Conservation (phyloP, 306 rosid genomes). For the Trifolium repens region DNA sequence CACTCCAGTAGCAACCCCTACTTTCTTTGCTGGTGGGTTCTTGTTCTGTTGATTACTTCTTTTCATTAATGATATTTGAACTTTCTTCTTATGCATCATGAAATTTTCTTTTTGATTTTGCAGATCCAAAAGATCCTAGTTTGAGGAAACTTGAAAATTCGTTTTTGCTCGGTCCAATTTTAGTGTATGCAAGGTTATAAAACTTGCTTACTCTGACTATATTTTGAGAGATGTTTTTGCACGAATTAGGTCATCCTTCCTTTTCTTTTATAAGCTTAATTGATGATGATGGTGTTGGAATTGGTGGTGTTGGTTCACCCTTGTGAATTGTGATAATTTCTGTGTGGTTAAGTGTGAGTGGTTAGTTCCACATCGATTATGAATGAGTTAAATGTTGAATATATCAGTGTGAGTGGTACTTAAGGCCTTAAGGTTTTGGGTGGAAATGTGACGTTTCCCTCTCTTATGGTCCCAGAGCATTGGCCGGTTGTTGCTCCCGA, state of each 20-base stretch:
- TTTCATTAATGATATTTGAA: conserved; percentile 38
- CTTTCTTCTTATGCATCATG: conserved; percentile 21
- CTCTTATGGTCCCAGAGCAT: no score
- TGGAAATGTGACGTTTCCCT: no score
- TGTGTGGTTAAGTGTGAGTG: no score
- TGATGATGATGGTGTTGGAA: neutral
- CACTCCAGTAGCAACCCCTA: conserved; percentile 78
- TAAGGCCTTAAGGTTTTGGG: no score
- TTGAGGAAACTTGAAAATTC: conserved; percentile 80
- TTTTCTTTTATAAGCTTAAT: conserved; percentile 5
- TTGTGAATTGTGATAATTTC: conserved; percentile 1
- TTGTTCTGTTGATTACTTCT: conserved; percentile 42
- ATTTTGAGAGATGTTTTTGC: conserved; percentile 18
- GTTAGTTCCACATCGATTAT: no score
- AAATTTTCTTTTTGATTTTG: conserved; percentile 42
- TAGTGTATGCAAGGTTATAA: conserved; percentile 82
- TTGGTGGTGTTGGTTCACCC: neutral
- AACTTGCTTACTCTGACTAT: conserved; percentile 33
- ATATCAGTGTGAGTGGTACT: no score
- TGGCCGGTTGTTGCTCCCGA: no score
- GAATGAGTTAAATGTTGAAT: no score
- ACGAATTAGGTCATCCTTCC: conserved; percentile 30
- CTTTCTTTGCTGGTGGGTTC: conserved; percentile 83
- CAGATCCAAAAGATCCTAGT: conserved; percentile 80
- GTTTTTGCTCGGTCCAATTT: conserved; percentile 81